Conservation (phyloP, 768 basidiomycete genomes). For the Serendipita sp. region DNA sequence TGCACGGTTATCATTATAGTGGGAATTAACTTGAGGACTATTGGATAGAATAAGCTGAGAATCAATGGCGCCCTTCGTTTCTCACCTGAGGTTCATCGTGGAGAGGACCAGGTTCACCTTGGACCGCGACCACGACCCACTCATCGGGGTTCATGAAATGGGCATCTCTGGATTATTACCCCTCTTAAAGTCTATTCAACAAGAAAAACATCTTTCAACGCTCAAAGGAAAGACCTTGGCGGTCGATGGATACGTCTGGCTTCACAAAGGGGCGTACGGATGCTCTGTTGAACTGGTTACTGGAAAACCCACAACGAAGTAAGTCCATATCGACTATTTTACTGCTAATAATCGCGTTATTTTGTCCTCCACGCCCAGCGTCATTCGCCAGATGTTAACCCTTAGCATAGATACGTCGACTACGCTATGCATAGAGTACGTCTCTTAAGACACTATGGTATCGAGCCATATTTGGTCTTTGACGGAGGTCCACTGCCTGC, state of each 20-base stretch:
- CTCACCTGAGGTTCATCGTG: no score
- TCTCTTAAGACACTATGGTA: conserved; percentile 65
- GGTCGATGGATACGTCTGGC: conserved; percentile 91
- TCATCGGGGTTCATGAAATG: conserved; percentile 29
- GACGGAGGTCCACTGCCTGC: conserved; percentile 93
- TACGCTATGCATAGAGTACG: conserved; percentile 89
- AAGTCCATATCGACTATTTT: conserved; percentile 18
- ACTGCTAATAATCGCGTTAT: not conserved
- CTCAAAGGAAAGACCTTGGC: conserved; percentile 74
- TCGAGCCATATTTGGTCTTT: conserved; percentile 84
- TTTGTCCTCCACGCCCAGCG: not conserved
- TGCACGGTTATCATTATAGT: no score
- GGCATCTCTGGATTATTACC: conserved; percentile 85
- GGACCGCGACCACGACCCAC: no score
- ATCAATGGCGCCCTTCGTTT: no score
- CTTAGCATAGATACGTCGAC: conserved; percentile 63
- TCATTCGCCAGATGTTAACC: not conserved
- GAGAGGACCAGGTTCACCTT: no score
- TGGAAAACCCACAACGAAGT: conserved; percentile 72
- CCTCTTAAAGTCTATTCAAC: conserved; percentile 79
- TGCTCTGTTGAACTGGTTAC: conserved; percentile 85
- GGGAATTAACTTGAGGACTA: no score
- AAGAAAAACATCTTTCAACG: conserved; percentile 58
- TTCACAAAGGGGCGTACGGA: conserved; percentile 73
- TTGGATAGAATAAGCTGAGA: no score